Conservation (phyloP, 2,329 filamentous ascomycete species). For the Epichloe brachyelytri region DNA sequence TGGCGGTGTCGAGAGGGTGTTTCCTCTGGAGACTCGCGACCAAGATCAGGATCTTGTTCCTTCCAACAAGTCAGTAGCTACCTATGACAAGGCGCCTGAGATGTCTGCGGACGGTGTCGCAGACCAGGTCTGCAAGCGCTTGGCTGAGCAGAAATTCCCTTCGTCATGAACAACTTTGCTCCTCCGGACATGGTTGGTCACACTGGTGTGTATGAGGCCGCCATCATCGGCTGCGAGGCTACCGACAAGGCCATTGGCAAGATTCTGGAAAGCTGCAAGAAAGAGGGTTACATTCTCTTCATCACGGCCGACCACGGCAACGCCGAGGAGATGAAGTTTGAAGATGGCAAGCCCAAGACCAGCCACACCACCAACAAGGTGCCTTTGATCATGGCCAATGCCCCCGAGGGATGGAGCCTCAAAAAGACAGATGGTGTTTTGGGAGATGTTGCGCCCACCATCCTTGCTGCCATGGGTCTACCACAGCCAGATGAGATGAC, state of each 20-base stretch:
- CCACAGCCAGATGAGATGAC: constrained; percentile 88
- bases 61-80: constrained; percentile 79
- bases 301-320: constrained; percentile 96
- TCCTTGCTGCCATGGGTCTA: constrained; percentile 83
- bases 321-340: constrained; percentile 97
- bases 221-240: constrained; percentile 68
- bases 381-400: constrained; percentile 96
- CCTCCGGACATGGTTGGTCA: constrained; percentile 99
- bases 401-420: constrained; percentile 76
- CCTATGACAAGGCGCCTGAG: constrained; percentile 87
- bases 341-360: constrained; percentile 93
- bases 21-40: constrained; percentile 81
- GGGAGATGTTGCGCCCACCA: constrained; percentile 90
- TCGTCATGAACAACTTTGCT: constrained; percentile 99
- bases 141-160: constrained; percentile 76
- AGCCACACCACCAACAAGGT: constrained; percentile 97
- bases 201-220: constrained; percentile 93
- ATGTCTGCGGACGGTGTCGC: constrained; percentile 92
- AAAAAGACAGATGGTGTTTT: constrained; percentile 80
- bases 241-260: constrained; percentile 90
- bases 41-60: constrained; percentile 66
- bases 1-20: constrained; percentile 93
- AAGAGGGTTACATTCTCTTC: constrained; percentile 85
- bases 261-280: constrained; percentile 88
- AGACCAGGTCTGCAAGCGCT: constrained; percentile 77